Evolutionary conservation across 73 alveolate species (phyloP).

Genomic region (Stentor coeruleus): DNA sequence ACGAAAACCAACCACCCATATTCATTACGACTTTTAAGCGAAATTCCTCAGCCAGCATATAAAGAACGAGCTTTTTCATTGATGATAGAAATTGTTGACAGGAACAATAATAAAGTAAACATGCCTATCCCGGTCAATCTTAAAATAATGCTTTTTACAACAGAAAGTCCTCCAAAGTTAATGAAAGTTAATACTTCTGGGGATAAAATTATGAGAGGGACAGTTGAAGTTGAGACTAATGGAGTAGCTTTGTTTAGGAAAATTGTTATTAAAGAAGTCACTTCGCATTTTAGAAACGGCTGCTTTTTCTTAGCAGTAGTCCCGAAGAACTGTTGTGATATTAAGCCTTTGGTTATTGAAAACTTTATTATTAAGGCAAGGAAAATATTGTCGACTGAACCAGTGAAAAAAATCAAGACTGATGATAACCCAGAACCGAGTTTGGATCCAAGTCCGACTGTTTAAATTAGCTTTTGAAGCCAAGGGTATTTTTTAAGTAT

Average conservation of each 20-base stretch:
- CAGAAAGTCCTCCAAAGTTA: neutral
- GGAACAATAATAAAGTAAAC: neutral
- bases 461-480: too few species aligned
- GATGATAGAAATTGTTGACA: neutral
- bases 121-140: neutral
- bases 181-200: neutral
- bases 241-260: neutral
- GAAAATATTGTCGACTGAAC: too few species aligned
- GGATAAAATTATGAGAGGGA: neutral
- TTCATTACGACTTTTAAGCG: neutral
- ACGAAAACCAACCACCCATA: neutral
- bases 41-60: neutral
- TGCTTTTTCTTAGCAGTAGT: neutral
- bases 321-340: neutral
- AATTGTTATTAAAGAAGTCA: neutral
- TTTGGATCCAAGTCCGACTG: too few species aligned
- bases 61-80: slow-evolving; percentile 15
- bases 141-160: neutral
- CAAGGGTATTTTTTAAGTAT: too few species aligned
- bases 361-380: slow-evolving; percentile 9
- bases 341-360: slow-evolving; percentile 16
- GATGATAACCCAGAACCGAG: too few species aligned
- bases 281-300: slow-evolving; percentile 18
- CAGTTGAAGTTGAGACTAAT: neutral
- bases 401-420: too few species aligned